phyloP scores from a whole-genome alignment of 345 rosid species.

The Citrus inodora region DNA sequence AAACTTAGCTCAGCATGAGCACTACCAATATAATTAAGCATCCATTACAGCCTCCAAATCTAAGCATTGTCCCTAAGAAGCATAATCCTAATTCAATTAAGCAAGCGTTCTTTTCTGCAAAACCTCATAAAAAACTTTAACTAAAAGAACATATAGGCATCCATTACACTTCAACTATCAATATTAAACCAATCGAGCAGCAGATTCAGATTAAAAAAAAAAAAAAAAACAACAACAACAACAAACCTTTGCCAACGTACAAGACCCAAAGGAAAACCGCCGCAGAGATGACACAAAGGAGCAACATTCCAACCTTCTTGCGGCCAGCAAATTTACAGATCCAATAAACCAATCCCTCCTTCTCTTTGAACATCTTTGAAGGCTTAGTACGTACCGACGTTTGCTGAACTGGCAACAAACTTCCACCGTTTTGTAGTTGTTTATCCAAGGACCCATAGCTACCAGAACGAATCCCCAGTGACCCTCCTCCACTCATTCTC shows the following conservation, averaged over 20 bases:
- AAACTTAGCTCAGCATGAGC: not conserved
- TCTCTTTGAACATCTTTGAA: conserved; percentile 79
- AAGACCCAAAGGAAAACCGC: conserved; percentile 79
- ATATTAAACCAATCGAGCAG: not conserved
- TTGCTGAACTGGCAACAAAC: conserved; percentile 44
- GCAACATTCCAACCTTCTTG: conserved; percentile 89
- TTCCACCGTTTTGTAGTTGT: conserved; percentile 47
- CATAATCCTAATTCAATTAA: not conserved
- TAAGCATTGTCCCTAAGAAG: not conserved
- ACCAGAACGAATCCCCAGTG: conserved; percentile 78
- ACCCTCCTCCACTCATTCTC: conserved; percentile 56
- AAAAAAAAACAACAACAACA: not conserved
- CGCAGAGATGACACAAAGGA: conserved; percentile 78
- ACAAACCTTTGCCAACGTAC: conserved; percentile 83
- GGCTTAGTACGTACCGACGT: conserved; percentile 53
- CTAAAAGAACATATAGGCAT: not conserved
- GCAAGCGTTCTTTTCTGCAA: not conserved
- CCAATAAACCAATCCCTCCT: conserved; percentile 71
- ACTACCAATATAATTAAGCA: not conserved
- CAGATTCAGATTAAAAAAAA: not conserved
- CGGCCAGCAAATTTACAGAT: conserved; percentile 92
- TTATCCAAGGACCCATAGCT: conserved; percentile 87
- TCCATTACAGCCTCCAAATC: conserved; percentile 4
- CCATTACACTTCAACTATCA: not conserved
- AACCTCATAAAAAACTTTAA: not conserved